phyloP scores from a whole-genome alignment of 371 early-diverging fungal genomes.

The Circinella umbellata region DNA sequence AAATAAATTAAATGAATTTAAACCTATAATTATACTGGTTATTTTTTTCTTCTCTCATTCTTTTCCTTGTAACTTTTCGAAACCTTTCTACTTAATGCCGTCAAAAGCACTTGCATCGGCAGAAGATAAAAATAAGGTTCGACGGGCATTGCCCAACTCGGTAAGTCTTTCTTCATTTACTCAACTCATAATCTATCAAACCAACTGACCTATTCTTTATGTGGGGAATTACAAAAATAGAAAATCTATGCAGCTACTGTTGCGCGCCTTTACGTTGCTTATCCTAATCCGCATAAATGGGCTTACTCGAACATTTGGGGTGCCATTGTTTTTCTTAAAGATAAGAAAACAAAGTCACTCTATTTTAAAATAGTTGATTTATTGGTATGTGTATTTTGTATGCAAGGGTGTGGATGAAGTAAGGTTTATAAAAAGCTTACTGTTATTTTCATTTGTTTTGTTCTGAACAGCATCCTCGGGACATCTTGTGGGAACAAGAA shows the following conservation, averaged over 20 bases:
- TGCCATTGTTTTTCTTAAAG: slow-evolving; percentile 76
- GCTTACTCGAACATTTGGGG: slow-evolving; percentile 81
- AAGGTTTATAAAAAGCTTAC: too few relatives aligned
- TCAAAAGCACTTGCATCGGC: slow-evolving; percentile 49
- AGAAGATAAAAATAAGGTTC: slow-evolving; percentile 56
- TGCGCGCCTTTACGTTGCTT: slow-evolving; percentile 84
- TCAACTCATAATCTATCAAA: not conserved
- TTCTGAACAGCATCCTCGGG: slow-evolving; percentile 47
- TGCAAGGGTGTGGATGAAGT: too few relatives aligned
- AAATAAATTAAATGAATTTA: too few relatives aligned
- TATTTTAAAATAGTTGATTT: slow-evolving; percentile 83
- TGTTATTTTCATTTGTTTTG: too few relatives aligned
- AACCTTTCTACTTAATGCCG: slow-evolving; percentile 29
- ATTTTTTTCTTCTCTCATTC: not conserved
- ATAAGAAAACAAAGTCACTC: slow-evolving; percentile 64
- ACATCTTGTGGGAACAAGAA: slow-evolving; percentile 86
- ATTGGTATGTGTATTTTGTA: slow-evolving; percentile 42
- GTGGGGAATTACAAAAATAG: slow-evolving; percentile 37
- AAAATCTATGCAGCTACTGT: slow-evolving; percentile 87
- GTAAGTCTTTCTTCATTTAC: slow-evolving; percentile 28
- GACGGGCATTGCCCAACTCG: slow-evolving; percentile 50
- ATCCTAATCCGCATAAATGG: slow-evolving; percentile 75
- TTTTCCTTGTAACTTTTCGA: not conserved
- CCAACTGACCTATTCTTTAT: not conserved
- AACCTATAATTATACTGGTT: too few relatives aligned